Evolutionary conservation across 2,329 filamentous ascomycete species (phyloP), one percentile per base, ranked within the genome.

Genomic region (Xylaria sp.): DNA sequence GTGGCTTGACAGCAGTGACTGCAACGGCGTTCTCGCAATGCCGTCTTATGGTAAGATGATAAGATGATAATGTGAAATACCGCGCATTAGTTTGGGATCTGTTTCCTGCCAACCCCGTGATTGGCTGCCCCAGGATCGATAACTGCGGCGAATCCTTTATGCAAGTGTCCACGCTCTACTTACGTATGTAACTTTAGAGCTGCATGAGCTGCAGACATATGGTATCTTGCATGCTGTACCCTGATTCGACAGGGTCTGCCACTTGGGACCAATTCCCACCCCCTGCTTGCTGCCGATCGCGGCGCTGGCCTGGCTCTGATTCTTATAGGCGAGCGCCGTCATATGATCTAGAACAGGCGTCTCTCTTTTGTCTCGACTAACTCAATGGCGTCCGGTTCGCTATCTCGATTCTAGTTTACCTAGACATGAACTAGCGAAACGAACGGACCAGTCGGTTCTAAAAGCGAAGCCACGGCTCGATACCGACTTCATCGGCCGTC

Each of bases 41-140:
- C 39, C 41, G 41, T 57, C 52, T 50, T 56, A 56, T 25, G 18
- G 41, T 63, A 50, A 56, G 61, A 64, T 39, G 52, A 52, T 63
- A 50, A 56, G 61, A 64, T 39, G 52, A 52, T 12, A 18, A 55
- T 46, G 15, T 18, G 34, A 37, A 37, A 28, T 32, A 25, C 25
- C 7, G 13, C 28, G 25, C 13, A 28, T 28, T 15, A 44, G 44
- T 15, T 32, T 7, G 13, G 28, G 3, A 46, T 20, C 9, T 6
- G 10, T 51, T 60, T 18, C 18, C 12, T 34, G 15, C 8, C 39
- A 20, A 23, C n/a, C 48, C 48, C 18, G 25, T 28, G 7, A 46
- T n/a, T 37, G 3, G 34, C 52, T 28, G 3, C 15, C 13, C 15
- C 15, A 34, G 25, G 25, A 32, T 18, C 25, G 1, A 54, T 51